Evolutionary conservation across 179 eudicot species (phyloP).

Genomic region (Beta lomatogona): DNA sequence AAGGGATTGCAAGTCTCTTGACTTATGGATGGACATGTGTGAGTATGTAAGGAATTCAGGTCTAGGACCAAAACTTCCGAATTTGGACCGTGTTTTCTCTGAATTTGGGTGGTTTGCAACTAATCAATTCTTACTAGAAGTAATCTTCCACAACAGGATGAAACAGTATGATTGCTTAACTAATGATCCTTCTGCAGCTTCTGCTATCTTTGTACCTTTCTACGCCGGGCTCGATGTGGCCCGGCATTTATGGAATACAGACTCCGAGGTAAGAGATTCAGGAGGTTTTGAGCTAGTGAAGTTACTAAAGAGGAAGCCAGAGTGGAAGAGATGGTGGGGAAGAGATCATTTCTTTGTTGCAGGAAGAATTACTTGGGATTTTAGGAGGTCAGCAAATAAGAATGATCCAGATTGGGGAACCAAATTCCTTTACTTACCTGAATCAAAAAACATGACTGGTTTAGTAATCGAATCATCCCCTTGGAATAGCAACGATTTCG

Average conservation of each 20-base stretch:
- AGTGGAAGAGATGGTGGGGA: slow-evolving; percentile 55
- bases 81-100: slow-evolving; percentile 41
- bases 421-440: slow-evolving; percentile 58
- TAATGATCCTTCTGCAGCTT: slow-evolving; percentile 55
- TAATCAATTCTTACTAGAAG: slow-evolving; percentile 59
- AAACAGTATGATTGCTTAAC: slow-evolving; percentile 66
- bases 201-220: slow-evolving; percentile 64
- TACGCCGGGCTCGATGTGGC: slow-evolving; percentile 71
- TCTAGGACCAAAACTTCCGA: slow-evolving; percentile 44
- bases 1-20: slow-evolving; percentile 47
- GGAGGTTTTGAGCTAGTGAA: slow-evolving; percentile 41
- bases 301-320: slow-evolving; percentile 47
- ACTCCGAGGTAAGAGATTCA: slow-evolving; percentile 37
- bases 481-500: slow-evolving; percentile 71
- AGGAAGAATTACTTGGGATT: slow-evolving; percentile 84
- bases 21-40: slow-evolving; percentile 67
- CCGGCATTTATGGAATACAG: slow-evolving; percentile 46
- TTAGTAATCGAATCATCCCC: slow-evolving; percentile 72
- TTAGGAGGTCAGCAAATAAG: slow-evolving; percentile 47
- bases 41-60: slow-evolving; percentile 52
- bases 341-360: slow-evolving; percentile 65
- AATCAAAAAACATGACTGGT: slow-evolving; percentile 54
- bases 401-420: slow-evolving; percentile 67
- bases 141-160: slow-evolving; percentile 66
- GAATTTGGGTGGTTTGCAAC: slow-evolving; percentile 56